A percentile compares a stretch with the other conserved stretches of the same genome.
Evolutionary conservation across 306 rosid species (phyloP).

Genomic region (Castanea crenata): DNA sequence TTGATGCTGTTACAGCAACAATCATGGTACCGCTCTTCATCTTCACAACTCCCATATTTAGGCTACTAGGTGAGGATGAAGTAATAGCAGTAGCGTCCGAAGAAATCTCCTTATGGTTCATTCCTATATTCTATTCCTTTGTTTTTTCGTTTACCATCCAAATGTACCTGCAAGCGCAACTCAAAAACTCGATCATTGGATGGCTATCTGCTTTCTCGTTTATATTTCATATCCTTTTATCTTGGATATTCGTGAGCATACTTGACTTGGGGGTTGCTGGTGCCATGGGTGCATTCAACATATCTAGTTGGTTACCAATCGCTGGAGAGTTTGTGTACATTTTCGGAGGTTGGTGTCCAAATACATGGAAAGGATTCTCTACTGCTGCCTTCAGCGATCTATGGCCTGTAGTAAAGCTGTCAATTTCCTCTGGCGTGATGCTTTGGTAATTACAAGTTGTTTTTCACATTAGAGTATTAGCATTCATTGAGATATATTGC

Average conservation of each 20-base stretch:
- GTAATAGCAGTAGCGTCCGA: slow-evolving; percentile 40
- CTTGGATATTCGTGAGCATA: slow-evolving; percentile 43
- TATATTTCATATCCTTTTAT: slow-evolving; percentile 30
- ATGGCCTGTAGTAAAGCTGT: slow-evolving; percentile 60
- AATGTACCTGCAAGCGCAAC: slow-evolving; percentile 54
- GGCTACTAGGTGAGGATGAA: slow-evolving; percentile 30
- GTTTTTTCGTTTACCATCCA: slow-evolving; percentile 45
- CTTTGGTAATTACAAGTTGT: slow-evolving; percentile 32
- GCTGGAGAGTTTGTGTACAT: slow-evolving; percentile 45
- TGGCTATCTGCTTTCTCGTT: slow-evolving; percentile 40
- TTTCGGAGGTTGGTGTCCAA: slow-evolving; percentile 52
- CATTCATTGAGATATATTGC: too few relatives aligned
- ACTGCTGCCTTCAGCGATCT: slow-evolving; percentile 47
- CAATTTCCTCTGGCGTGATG: slow-evolving; percentile 58
- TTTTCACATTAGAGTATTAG: neutral
- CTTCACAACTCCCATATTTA: slow-evolving; percentile 43
- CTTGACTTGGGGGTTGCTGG: slow-evolving; percentile 48
- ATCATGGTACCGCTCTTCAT: slow-evolving; percentile 40
- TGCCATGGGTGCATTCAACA: slow-evolving; percentile 40
- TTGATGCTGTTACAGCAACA: slow-evolving; percentile 23
- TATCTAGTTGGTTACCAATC: slow-evolving; percentile 47
- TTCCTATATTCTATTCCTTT: slow-evolving; percentile 33
- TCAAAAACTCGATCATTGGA: slow-evolving; percentile 44
- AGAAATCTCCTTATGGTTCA: slow-evolving; percentile 40
- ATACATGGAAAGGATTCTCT: slow-evolving; percentile 52